Evolutionary conservation across 2,329 filamentous ascomycete species (phyloP).

Genomic region (Hypoxylon rubiginosum): DNA sequence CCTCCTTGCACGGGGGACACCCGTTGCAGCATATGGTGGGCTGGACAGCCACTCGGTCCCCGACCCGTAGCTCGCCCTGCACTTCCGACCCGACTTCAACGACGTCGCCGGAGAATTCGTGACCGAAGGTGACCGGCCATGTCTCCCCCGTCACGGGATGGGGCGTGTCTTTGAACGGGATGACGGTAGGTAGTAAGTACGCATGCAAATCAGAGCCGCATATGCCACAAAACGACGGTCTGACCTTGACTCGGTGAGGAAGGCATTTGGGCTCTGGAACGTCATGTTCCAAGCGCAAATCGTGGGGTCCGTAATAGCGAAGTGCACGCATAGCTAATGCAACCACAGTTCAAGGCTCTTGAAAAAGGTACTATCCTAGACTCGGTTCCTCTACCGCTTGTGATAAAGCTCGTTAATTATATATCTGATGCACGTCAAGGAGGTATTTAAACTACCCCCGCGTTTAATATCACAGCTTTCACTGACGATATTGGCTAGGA

Average conservation of each 20-base stretch:
- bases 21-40: slow-evolving; percentile 70
- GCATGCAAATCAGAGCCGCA: slow-evolving; percentile 55
- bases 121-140: slow-evolving; percentile 72
- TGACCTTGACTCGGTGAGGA: slow-evolving; percentile 45
- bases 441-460: too few relatives aligned
- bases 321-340: slow-evolving; percentile 40
- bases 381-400: too few relatives aligned
- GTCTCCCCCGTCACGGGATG: slow-evolving; percentile 70
- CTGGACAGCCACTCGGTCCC: slow-evolving; percentile 70
- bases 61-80: slow-evolving; percentile 59
- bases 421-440: too few relatives aligned
- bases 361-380: too few relatives aligned
- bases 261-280: slow-evolving; percentile 40
- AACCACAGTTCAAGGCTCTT: not conserved
- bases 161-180: slow-evolving; percentile 53
- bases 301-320: slow-evolving; percentile 42
- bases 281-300: slow-evolving; percentile 40
- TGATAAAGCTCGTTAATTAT: too few relatives aligned
- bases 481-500: not conserved
- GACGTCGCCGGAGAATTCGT: slow-evolving; percentile 74
- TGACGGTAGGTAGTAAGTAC: slow-evolving; percentile 50
- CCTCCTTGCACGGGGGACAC: slow-evolving; percentile 67
- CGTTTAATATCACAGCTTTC: not conserved
- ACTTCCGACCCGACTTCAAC: slow-evolving; percentile 69
- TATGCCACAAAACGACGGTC: slow-evolving; percentile 52